Conservation (phyloP, 1,139 yeast species). For the Blastobotrys ciferrii region DNA sequence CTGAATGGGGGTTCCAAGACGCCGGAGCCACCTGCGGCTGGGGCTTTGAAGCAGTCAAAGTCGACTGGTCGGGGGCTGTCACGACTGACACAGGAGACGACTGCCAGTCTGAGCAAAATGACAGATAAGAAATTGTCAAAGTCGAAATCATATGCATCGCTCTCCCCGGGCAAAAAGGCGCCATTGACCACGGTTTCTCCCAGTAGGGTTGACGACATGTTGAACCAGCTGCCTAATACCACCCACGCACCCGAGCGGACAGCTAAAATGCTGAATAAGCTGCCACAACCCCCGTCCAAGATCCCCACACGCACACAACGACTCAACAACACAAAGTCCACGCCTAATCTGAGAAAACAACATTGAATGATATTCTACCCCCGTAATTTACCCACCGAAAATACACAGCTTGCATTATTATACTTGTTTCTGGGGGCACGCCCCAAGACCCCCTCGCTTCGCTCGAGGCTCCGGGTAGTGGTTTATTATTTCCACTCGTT, state of each 20-base stretch:
- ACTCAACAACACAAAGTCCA: slow-evolving; percentile 15
- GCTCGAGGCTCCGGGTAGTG: no score
- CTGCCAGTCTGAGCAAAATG: background rate
- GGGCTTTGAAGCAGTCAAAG: slow-evolving; percentile 1
- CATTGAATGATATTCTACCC: background rate
- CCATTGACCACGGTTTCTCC: slow-evolving; percentile 10
- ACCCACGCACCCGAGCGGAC: slow-evolving; percentile 10
- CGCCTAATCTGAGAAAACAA: slow-evolving; percentile 8
- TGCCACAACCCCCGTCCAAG: slow-evolving; percentile 13
- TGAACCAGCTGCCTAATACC: slow-evolving; percentile 19
- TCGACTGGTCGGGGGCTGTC: background rate
- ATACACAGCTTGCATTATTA: no score
- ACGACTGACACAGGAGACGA: slow-evolving; percentile 8
- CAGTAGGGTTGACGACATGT: slow-evolving; percentile 18
- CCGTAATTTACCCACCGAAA: background rate
- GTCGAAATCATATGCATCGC: background rate
- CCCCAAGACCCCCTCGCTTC: no score
- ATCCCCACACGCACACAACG: slow-evolving; percentile 14
- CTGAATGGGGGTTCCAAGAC: background rate
- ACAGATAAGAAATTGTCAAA: background rate
- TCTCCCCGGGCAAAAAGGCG: background rate
- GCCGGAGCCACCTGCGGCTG: background rate
- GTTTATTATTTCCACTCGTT: no score
- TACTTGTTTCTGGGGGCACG: no score
- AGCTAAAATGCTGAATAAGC: slow-evolving; percentile 9